Conservation (phyloP, 1,284 basidiomycete genomes). For the Ustilago xerochloae region DNA sequence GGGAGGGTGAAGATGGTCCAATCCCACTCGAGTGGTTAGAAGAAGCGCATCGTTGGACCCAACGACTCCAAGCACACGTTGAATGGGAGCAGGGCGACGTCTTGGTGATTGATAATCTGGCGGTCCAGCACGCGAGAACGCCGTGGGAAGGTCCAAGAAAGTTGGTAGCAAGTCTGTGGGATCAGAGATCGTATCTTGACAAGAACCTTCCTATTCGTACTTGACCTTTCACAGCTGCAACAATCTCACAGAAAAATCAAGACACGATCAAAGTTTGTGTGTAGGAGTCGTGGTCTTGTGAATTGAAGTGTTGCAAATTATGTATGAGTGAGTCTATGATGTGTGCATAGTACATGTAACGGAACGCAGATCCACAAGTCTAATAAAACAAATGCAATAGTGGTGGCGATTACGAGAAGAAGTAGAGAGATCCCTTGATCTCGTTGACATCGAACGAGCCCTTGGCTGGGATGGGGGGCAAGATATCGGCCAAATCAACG, state of each 20-base stretch:
- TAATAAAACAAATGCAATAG: background rate
- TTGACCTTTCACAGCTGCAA: background rate
- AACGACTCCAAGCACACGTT: slow-evolving; percentile 42
- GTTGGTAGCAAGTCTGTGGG: slow-evolving; percentile 50
- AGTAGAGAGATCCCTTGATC: slow-evolving; percentile 72
- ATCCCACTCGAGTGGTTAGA: slow-evolving; percentile 47
- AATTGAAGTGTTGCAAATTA: slow-evolving; percentile 9
- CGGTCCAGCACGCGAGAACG: slow-evolving; percentile 48
- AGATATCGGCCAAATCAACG: slow-evolving; percentile 78
- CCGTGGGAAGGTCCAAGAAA: slow-evolving; percentile 48
- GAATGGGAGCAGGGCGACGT: slow-evolving; percentile 49
- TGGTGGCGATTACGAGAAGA: slow-evolving; percentile 56
- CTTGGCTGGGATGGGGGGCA: slow-evolving; percentile 86
- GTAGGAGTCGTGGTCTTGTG: background rate
- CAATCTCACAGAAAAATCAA: background rate
- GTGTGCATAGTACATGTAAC: slow-evolving; percentile 5
- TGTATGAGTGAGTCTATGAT: slow-evolving; percentile 15
- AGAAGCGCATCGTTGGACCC: slow-evolving; percentile 23
- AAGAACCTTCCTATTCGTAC: slow-evolving; percentile 23
- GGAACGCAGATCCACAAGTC: background rate
- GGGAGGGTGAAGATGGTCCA: slow-evolving; percentile 15
- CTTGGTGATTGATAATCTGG: slow-evolving; percentile 50
- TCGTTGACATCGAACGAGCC: slow-evolving; percentile 87
- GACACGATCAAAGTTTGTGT: background rate
- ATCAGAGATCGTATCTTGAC: slow-evolving; percentile 39